Evolutionary conservation across 2,329 filamentous ascomycete species (phyloP).

Genomic region (Ascochyta rabiei): DNA sequence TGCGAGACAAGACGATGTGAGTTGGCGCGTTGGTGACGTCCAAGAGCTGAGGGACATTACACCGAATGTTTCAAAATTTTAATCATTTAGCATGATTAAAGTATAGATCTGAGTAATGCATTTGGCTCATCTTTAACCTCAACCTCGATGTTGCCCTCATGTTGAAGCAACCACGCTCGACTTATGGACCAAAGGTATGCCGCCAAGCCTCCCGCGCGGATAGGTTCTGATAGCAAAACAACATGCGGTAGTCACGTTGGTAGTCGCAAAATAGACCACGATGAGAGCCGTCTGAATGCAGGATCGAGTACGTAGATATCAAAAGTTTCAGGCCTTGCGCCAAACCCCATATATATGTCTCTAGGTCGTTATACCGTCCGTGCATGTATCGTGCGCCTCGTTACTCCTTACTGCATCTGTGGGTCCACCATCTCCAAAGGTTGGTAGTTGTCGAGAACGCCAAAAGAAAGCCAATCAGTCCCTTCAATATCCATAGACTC

Average conservation of each 20-base stretch:
- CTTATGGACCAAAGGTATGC: too few relatives aligned
- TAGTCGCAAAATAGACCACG: too few relatives aligned
- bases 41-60: conserved; percentile 30
- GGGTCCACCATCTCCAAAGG: conserved; percentile 22
- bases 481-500: conserved; percentile 55
- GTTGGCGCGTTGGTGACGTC: conserved; percentile 54
- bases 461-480: conserved; percentile 56
- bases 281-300: too few relatives aligned
- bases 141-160: too few relatives aligned
- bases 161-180: too few relatives aligned
- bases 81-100: background rate
- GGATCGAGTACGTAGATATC: background rate
- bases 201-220: too few relatives aligned
- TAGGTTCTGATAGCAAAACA: too few relatives aligned
- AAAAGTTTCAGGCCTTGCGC: background rate
- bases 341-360: background rate
- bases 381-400: background rate
- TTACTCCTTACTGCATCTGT: conserved; percentile 7
- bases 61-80: conserved; percentile 26
- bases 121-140: background rate
- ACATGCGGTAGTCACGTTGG: too few relatives aligned
- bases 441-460: conserved; percentile 51
- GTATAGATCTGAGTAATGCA: background rate
- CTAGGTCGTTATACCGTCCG: background rate
- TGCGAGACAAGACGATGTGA: conserved; percentile 48